These are phyloP conservation scores for Pseudogymnoascus verrucosus DNA, from an alignment of 2,329 filamentous ascomycete species.

Conservation along the genomic window DNA sequence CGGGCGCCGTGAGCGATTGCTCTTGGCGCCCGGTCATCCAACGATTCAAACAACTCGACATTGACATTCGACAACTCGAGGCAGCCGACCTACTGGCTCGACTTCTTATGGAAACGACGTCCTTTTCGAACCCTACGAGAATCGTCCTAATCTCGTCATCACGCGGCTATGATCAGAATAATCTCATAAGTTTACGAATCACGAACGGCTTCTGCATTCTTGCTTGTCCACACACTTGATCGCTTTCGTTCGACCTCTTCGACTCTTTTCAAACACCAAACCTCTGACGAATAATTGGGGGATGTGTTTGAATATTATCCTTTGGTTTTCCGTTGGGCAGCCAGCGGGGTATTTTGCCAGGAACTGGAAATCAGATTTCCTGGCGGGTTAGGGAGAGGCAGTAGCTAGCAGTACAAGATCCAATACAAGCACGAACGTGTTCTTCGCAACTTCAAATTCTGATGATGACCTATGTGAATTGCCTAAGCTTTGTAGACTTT, in stretches of 20 bases:
- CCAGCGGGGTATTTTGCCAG: neutral
- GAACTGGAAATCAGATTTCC: slow-evolving; percentile 6
- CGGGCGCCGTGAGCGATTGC: slow-evolving; percentile 2
- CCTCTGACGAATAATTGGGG: slow-evolving; percentile 6
- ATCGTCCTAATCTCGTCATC: slow-evolving; percentile 32
- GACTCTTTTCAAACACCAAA: neutral
- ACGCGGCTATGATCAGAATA: slow-evolving; percentile 29
- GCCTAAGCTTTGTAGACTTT: neutral
- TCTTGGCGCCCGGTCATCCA: slow-evolving; percentile 20
- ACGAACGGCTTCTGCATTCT: slow-evolving; percentile 10
- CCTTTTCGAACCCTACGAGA: slow-evolving; percentile 29
- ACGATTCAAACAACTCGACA: slow-evolving; percentile 28
- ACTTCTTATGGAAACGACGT: slow-evolving; percentile 26
- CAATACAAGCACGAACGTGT: slow-evolving; percentile 21
- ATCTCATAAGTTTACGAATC: slow-evolving; percentile 28
- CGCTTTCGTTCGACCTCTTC: neutral
- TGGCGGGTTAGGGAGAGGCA: slow-evolving; percentile 19
- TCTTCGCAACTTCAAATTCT: slow-evolving; percentile 18
- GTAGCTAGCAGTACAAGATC: slow-evolving; percentile 23
- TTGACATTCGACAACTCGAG: slow-evolving; percentile 13
- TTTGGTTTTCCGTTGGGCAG: neutral
- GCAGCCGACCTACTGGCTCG: slow-evolving; percentile 28
- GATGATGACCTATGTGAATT: neutral
- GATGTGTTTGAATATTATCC: neutral
- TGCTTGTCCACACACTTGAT: slow-evolving; percentile 5